Conservation (phyloP, 768 basidiomycete genomes). For the Rhodotorula diobovata region DNA sequence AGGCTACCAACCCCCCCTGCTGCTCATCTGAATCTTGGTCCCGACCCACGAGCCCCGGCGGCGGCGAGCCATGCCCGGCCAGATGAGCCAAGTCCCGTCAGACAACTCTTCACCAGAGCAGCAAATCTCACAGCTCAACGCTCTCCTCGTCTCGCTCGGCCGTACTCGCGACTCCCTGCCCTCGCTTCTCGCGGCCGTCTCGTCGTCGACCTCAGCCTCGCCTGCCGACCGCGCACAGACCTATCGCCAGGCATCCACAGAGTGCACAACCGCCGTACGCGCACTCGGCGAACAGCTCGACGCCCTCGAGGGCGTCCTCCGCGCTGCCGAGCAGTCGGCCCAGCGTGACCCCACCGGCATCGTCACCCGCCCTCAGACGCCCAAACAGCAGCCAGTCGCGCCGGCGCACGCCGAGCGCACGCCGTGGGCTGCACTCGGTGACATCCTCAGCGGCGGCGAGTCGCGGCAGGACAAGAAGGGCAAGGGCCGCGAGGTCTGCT, state of each 20-base stretch:
- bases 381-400: neutral
- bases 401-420: too few relatives aligned
- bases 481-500: neutral
- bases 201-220: neutral
- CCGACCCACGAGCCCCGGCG: too few relatives aligned
- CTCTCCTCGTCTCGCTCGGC: slow-evolving; percentile 11
- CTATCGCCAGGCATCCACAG: slow-evolving; percentile 16
- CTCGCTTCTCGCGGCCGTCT: slow-evolving; percentile 2
- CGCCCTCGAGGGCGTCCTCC: neutral
- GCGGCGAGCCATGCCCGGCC: neutral
- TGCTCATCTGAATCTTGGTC: too few relatives aligned
- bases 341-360: neutral
- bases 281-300: slow-evolving; percentile 2
- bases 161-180: slow-evolving; percentile 16
- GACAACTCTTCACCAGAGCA: neutral
- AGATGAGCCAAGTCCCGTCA: neutral
- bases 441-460: neutral
- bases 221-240: slow-evolving; percentile 3
- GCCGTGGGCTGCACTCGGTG: neutral
- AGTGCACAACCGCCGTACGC: slow-evolving; percentile 3
- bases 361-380: neutral
- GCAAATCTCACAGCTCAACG: neutral
- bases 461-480: neutral
- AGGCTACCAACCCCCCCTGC: too few relatives aligned
- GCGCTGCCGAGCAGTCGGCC: neutral